Evolutionary conservation across 2,329 filamentous ascomycete species (phyloP), one percentile per base, ranked within the genome.

Genomic region (Camillea tinctor): DNA sequence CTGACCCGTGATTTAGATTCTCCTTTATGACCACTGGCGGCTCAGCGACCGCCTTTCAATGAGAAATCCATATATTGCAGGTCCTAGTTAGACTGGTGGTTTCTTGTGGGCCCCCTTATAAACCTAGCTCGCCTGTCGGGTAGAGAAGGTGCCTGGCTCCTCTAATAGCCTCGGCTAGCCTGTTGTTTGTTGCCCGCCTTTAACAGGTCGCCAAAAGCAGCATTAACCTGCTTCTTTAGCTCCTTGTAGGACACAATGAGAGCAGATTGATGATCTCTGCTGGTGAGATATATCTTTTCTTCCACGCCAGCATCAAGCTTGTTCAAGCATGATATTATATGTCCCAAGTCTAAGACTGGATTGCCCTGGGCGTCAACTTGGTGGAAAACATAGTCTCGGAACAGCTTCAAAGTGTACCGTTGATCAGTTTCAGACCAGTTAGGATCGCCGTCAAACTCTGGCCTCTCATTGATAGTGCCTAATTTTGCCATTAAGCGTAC

Each of bases 321-420:
- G 78, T 96, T 97, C 67, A 99, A 77, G 71, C 90, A 94, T 23
- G 84, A 85, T 52, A 99, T 75, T 64, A 98, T 92, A 77, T 98
- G 93, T 2, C 90, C 94, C 60, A 97, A 80, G 72, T 97, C 91
- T 4, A 96, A 81, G 1, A 93, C 89, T 0, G 95, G 90, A 56
- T 91, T 89, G 15, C 92, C 93, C 59, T 92, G 87, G 26, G 86
- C 84, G 73, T 98, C 93, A 13, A 97, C 93, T 71, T 96, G 93
- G 74, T 99, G 95, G 77, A 98, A 99, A 49, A 97, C 92, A 69
- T 96, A 98, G 76, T 99, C 95, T 54, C 95, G 87, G 80, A 98
- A 98, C 8, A 99, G 84, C 77, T 97, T 97, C 65, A 99, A 81
- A 72, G 92, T 90, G 74, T 97, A 98, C 24, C 93, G 87, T 69